A percentile compares a stretch with the other conserved stretches of the same genome.
phyloP scores from a whole-genome alignment of 768 basidiomycete species.

The Vararia minispora region DNA sequence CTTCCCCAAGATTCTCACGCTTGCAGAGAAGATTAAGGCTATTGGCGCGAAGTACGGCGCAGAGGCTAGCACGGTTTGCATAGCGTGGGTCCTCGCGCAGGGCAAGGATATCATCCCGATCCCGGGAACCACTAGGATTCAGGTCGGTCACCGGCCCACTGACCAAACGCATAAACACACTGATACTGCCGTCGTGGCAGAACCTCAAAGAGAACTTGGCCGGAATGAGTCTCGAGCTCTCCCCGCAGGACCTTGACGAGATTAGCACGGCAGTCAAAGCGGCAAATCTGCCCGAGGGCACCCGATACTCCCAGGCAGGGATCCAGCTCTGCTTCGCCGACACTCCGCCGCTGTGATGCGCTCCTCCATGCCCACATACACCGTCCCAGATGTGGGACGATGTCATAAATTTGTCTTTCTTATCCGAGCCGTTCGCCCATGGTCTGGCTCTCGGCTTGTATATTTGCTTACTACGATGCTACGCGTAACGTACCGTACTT shows the following conservation, averaged over 20 bases:
- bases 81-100: constrained; percentile 31
- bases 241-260: constrained; percentile 5
- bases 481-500: too few relatives aligned
- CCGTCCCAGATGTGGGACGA: too few relatives aligned
- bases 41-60: constrained; percentile 24
- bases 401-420: too few relatives aligned
- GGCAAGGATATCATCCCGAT: constrained; percentile 36
- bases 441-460: too few relatives aligned
- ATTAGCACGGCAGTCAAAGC: too few relatives aligned
- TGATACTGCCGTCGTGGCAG: background rate
- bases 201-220: constrained; percentile 9
- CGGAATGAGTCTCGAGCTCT: constrained; percentile 6
- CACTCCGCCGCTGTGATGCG: too few relatives aligned
- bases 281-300: too few relatives aligned
- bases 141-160: constrained; percentile 16
- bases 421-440: too few relatives aligned
- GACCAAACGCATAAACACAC: background rate
- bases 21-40: constrained; percentile 23
- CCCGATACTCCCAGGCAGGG: too few relatives aligned
- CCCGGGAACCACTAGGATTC: constrained; percentile 33
- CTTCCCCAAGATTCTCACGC: constrained; percentile 31
- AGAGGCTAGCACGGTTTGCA: constrained; percentile 27
- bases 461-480: too few relatives aligned
- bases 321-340: too few relatives aligned
- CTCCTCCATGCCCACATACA: too few relatives aligned